Conservation (phyloP, 225 moss, liverwort and hornwort species). For the Sphagnum tenellum region DNA sequence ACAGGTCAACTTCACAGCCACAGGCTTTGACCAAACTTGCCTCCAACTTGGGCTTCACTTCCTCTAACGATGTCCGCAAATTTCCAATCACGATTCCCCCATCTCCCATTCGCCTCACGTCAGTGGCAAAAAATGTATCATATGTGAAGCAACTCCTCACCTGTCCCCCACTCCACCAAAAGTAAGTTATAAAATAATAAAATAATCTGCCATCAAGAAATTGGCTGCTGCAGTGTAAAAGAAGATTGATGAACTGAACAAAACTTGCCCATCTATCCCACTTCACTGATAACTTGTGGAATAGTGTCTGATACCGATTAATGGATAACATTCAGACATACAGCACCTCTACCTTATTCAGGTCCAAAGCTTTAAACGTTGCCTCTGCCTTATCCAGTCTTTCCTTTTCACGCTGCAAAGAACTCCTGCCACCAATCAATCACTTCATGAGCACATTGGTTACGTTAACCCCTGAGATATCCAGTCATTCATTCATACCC, state of each 20-base stretch:
- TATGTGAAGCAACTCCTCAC: conserved; percentile 63
- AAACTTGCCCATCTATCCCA: no score
- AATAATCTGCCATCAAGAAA: no score
- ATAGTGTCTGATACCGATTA: no score
- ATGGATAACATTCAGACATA: no score
- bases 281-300: neutral
- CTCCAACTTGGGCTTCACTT: conserved; percentile 72
- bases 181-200: no score
- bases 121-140: conserved; percentile 80
- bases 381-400: conserved; percentile 70
- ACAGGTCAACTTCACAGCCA: conserved; percentile 84
- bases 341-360: conserved; percentile 34
- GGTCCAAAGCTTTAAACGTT: conserved; percentile 80
- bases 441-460: no score
- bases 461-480: no score
- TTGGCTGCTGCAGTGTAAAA: no score
- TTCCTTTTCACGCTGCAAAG: conserved; percentile 70
- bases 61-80: conserved; percentile 75
- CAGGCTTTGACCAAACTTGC: conserved; percentile 51
- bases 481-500: no score
- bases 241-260: no score
- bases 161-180: conserved; percentile 13
- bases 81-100: conserved; percentile 88
- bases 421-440: conserved; percentile 18
- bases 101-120: conserved; percentile 89